Evolutionary conservation across 495 filamentous ascomycete species (phyloP).

Genomic region (Cryomyces minteri): DNA sequence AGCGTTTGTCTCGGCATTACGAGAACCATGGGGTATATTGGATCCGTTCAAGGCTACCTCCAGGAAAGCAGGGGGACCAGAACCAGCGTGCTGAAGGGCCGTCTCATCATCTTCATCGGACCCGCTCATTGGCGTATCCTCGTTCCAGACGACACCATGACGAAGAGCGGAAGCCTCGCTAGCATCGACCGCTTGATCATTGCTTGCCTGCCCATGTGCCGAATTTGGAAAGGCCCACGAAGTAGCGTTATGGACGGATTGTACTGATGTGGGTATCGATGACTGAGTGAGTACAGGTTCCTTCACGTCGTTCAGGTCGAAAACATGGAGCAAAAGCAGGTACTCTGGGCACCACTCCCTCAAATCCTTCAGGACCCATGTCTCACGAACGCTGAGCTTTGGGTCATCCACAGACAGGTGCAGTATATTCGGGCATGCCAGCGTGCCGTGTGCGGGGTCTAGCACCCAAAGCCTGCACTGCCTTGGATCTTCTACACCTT

Average conservation of each 20-base stretch:
- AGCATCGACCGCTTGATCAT: not conserved
- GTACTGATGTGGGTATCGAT: not conserved
- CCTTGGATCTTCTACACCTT: no score
- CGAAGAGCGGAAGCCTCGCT: no score
- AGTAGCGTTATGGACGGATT: not conserved
- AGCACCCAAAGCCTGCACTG: no score
- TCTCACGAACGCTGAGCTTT: no score
- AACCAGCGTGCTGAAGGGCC: no score
- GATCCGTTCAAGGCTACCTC: not conserved
- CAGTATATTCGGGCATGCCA: no score
- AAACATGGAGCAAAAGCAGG: not conserved
- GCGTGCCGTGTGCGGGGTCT: no score
- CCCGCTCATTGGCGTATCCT: not conserved
- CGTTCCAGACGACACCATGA: not conserved
- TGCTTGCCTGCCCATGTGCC: not conserved
- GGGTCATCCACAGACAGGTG: no score
- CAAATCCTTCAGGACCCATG: no score
- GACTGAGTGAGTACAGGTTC: not conserved
- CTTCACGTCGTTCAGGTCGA: not conserved
- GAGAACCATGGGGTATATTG: no score
- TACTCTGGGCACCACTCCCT: no score
- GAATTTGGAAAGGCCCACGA: not conserved
- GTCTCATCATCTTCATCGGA: not conserved
- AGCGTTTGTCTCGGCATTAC: no score
- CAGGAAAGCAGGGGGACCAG: not conserved